These are phyloP conservation scores for Vanderwaltozyma polyspora DNA, from an alignment of 805 yeast genomes.

Conservation along the genomic window DNA sequence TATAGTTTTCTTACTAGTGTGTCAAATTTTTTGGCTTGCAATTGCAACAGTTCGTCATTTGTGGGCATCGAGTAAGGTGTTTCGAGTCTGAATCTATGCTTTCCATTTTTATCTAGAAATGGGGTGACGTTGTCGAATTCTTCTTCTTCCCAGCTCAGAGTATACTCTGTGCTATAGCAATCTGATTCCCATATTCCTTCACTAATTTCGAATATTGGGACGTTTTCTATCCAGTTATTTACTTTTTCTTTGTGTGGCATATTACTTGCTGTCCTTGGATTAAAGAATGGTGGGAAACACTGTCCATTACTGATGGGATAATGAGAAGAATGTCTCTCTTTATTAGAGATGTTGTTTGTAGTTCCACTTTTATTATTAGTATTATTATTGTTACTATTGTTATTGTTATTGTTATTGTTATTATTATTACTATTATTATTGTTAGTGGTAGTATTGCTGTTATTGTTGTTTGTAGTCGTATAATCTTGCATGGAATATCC, in stretches of 20 bases:
- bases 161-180: conserved; percentile 18
- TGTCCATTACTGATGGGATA: conserved; percentile 1
- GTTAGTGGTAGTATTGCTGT: conserved; percentile 1
- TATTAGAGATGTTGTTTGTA: neutral
- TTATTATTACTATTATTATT: neutral
- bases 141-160: conserved; percentile 25
- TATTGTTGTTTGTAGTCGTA: too few relatives aligned
- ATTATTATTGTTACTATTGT: neutral
- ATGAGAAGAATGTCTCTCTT: neutral
- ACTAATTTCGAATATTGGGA: conserved; percentile 34
- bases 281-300: conserved; percentile 38
- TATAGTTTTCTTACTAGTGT: conserved; percentile 17
- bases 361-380: neutral
- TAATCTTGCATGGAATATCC: conserved; percentile 1
- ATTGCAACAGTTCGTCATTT: conserved; percentile 15
- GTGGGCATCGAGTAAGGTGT: neutral
- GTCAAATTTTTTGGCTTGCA: conserved; percentile 19
- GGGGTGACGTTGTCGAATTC: conserved; percentile 21
- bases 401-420: too few relatives aligned
- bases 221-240: conserved; percentile 45
- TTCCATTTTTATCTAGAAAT: too few relatives aligned
- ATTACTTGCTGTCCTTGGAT: conserved; percentile 51
- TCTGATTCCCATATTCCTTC: conserved; percentile 11
- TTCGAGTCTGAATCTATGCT: too few relatives aligned
- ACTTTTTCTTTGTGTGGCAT: conserved; percentile 63